A percentile compares a stretch with the other conserved stretches of the same genome.
Conservation (phyloP, 2,329 filamentous ascomycete genomes). For the Ophiocordyceps robertsii region DNA sequence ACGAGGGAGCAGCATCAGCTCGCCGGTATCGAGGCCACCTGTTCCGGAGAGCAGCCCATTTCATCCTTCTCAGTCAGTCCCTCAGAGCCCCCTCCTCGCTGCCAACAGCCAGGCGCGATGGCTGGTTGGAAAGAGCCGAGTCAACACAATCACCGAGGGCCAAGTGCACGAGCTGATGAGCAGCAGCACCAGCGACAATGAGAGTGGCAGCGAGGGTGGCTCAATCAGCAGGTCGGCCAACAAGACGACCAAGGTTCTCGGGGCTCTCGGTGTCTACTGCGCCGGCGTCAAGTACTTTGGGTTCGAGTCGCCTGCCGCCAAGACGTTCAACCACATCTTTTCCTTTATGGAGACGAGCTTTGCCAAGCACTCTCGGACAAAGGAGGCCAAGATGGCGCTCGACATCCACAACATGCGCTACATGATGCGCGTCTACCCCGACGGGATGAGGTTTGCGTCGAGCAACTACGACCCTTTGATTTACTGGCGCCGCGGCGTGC, state of each 20-base stretch:
- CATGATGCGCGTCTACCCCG: constrained; percentile 89
- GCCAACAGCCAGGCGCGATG: constrained; percentile 37
- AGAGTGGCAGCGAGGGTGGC: constrained; percentile 49
- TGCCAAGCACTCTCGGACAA: constrained; percentile 62
- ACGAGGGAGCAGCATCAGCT: constrained; percentile 62
- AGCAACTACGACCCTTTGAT: constrained; percentile 90
- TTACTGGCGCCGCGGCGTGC: constrained; percentile 90
- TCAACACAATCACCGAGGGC: constrained; percentile 44
- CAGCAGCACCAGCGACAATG: constrained; percentile 67
- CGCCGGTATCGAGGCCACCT: constrained; percentile 43
- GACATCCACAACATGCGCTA: constrained; percentile 85
- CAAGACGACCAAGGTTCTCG: constrained; percentile 75
- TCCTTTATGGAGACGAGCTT: constrained; percentile 90
- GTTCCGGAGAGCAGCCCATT: constrained; percentile 34
- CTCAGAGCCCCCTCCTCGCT: constrained; percentile 39
- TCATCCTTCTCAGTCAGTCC: constrained; percentile 20
- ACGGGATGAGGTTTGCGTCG: constrained; percentile 66
- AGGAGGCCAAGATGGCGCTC: constrained; percentile 63
- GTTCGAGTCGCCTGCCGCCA: constrained; percentile 66
- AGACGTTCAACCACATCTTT: constrained; percentile 85
- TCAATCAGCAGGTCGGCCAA: constrained; percentile 50
- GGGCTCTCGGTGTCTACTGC: constrained; percentile 70
- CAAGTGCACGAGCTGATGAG: constrained; percentile 40
- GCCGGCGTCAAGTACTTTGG: constrained; percentile 68
- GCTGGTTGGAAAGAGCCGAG: constrained; percentile 35